Base-by-base conservation (phyloP, 352 stramenopile genomes). In the Phytophthora pluvialis region DNA sequence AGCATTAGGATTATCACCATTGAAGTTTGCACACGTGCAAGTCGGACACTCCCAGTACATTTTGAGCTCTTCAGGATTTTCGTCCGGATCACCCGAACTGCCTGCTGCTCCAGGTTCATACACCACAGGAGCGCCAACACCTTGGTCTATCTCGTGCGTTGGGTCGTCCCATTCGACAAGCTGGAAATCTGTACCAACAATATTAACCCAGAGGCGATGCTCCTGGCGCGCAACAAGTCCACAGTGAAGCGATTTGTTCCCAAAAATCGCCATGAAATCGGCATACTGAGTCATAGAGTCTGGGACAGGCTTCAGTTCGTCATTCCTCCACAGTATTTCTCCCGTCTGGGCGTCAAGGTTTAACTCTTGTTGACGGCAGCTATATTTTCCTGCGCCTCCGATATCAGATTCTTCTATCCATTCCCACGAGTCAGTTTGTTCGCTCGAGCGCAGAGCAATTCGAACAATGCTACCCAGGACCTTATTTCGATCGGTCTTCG, bases 261-360 rank as follows among this genome's bases (percentile, higher is more conserved):
- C 88, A 64, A 96, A 96, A 57, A 94, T 80, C 13, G 72, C 70
- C 60, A 89, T 90, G 53, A 95, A 97, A 47, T 97, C 90, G 13
- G 76, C 77, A 49, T 89, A 95, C 56, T 97, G 90, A 1, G 88
- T 93, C 90, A 97, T 97, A 2, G 86, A 94, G 61, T 97, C 90
- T 4, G 89, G 90, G n/a, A 97, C 84, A 11, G 90, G 90, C 55
- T 95, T 96, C 4, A 97, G 66, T 55, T 96, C 90, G 47, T 97
- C 90, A 56, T 97, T 97, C 60, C 90, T 82, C 90, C 90, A 97
- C 47, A 97, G 58, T 63, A 97, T 95, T 49, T 97, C 88, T 26
- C 86, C 89, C 2, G 85, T 94, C 62, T 97, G 89, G 1, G 85
- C 80, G 52, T 97, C 88, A 7, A 97, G 45, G 52, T 94, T 95